Evolutionary conservation across 1,284 basidiomycete species (phyloP).

Genomic region (Pyrrhoderma lamaoense): DNA sequence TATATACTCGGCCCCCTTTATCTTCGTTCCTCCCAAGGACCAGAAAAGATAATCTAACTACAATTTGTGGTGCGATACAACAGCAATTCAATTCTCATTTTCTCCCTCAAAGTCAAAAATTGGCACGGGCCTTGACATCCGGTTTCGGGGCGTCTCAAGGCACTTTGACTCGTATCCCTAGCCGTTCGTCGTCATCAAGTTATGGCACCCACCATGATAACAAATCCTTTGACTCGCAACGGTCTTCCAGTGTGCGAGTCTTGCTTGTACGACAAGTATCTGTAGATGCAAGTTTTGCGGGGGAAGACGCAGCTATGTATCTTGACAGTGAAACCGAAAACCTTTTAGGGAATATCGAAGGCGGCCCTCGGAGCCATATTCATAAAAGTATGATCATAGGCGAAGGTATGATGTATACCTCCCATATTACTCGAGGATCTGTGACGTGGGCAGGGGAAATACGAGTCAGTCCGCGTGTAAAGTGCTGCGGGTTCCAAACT

Average conservation of each 20-base stretch:
- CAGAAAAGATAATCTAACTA: conserved; percentile 5
- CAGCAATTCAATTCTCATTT: conserved; percentile 8
- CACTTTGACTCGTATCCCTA: background rate
- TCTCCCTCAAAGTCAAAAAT: background rate
- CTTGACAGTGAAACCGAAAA: background rate
- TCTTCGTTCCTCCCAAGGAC: conserved; percentile 16
- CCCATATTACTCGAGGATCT: background rate
- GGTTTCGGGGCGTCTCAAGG: background rate
- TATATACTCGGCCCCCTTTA: conserved; percentile 1
- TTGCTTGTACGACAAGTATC: conserved; percentile 12
- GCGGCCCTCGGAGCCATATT: background rate
- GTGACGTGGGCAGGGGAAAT: conserved; percentile 16
- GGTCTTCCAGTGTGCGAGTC: conserved; percentile 3
- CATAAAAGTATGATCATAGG: conserved; percentile 12
- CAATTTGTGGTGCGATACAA: conserved; percentile 3
- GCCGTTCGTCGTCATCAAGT: background rate
- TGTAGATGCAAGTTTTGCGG: background rate
- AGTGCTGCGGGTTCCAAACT: conserved; percentile 12
- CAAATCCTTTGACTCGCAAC: background rate
- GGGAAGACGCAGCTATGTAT: background rate
- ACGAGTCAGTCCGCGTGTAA: conserved; percentile 7
- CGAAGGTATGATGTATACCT: conserved; percentile 13
- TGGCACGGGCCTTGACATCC: background rate
- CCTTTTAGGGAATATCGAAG: background rate
- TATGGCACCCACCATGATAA: background rate